These are phyloP conservation scores for Emericellopsis terricola DNA, from an alignment of 495 filamentous ascomycete species.

Conservation along the genomic window DNA sequence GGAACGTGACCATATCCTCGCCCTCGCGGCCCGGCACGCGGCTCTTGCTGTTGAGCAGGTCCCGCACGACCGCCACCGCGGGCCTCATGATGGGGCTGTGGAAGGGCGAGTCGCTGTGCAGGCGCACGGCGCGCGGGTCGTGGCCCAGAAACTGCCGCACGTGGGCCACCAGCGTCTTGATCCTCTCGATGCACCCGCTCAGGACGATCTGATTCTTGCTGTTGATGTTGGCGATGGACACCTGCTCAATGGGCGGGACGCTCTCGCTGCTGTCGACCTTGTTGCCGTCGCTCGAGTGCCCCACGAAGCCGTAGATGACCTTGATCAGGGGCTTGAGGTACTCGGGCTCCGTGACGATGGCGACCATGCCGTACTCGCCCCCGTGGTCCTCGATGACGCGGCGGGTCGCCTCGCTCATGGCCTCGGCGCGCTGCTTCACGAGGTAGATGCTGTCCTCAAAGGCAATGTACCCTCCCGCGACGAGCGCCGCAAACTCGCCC, in stretches of 20 bases:
- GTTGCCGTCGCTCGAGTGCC: slow-evolving; percentile 39
- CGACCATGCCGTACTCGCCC: slow-evolving; percentile 85
- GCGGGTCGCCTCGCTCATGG: slow-evolving; percentile 62
- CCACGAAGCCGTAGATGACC: slow-evolving; percentile 67
- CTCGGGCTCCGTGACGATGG: slow-evolving; percentile 67
- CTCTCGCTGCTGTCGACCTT: slow-evolving; percentile 49
- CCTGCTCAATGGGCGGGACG: slow-evolving; percentile 60
- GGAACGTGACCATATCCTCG: slow-evolving; percentile 45
- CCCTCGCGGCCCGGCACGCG: slow-evolving; percentile 23
- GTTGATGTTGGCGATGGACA: slow-evolving; percentile 89
- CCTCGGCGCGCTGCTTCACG: slow-evolving; percentile 62
- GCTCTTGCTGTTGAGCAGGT: slow-evolving; percentile 36
- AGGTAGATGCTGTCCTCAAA: slow-evolving; percentile 64
- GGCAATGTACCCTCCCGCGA: slow-evolving; percentile 57
- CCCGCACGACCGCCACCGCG: slow-evolving; percentile 52
- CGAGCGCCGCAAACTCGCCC: slow-evolving; percentile 88
- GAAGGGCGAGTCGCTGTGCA: slow-evolving; percentile 85
- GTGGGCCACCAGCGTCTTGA: slow-evolving; percentile 73
- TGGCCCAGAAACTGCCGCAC: slow-evolving; percentile 84
- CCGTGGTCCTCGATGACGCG: slow-evolving; percentile 41
- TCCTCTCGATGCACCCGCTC: slow-evolving; percentile 69
- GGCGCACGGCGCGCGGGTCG: slow-evolving; percentile 70
- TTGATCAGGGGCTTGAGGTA: slow-evolving; percentile 48
- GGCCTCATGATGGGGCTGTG: slow-evolving; percentile 88
- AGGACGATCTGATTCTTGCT: slow-evolving; percentile 91